Evolutionary conservation across 2,329 filamentous ascomycete genomes (phyloP).

Genomic region (Paracorniculantispora psalliotae): DNA sequence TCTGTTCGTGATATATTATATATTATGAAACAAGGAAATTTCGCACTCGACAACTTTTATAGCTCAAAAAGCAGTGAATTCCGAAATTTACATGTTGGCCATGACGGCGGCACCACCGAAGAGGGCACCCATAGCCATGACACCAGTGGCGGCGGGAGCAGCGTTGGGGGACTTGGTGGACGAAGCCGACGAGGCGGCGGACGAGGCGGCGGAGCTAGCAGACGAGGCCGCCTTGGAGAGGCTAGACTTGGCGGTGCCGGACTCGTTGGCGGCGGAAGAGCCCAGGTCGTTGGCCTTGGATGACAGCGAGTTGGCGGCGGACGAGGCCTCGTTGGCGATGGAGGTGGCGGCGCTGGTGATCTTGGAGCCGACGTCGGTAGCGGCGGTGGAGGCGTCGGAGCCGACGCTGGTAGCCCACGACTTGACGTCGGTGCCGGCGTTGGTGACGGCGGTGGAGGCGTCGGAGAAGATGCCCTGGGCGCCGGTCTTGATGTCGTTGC

Average conservation of each 20-base stretch:
- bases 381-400: conserved; percentile 17
- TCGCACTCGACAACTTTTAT: not conserved
- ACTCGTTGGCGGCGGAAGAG: conserved; percentile 8
- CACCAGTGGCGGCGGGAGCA: conserved; percentile 36
- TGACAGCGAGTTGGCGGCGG: conserved; percentile 18
- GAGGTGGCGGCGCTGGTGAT: conserved; percentile 15
- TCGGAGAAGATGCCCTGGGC: conserved; percentile 9
- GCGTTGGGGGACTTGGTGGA: conserved; percentile 16
- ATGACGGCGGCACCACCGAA: conserved; percentile 42
- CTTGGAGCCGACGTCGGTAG: conserved; percentile 13
- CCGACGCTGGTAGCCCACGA: conserved; percentile 15
- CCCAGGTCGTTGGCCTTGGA: conserved; percentile 18
- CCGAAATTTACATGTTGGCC: conserved; percentile 36
- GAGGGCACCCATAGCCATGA: conserved; percentile 41
- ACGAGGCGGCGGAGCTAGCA: conserved; percentile 15
- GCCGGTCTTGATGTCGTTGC: conserved; percentile 16
- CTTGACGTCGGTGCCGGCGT: conserved; percentile 5
- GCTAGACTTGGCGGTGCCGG: conserved; percentile 16
- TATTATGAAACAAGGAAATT: conserved; percentile 1
- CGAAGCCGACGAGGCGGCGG: conserved; percentile 15
- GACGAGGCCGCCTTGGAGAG: too few relatives aligned
- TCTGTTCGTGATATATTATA: conserved; percentile 1
- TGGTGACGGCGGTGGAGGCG: conserved; percentile 7
- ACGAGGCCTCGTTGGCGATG: conserved; percentile 13
- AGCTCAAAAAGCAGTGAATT: not conserved